A percentile compares a stretch with the other conserved stretches of the same genome.
Conservation (phyloP, 2,329 filamentous ascomycete genomes). For the Pleurostoma richardsiae region DNA sequence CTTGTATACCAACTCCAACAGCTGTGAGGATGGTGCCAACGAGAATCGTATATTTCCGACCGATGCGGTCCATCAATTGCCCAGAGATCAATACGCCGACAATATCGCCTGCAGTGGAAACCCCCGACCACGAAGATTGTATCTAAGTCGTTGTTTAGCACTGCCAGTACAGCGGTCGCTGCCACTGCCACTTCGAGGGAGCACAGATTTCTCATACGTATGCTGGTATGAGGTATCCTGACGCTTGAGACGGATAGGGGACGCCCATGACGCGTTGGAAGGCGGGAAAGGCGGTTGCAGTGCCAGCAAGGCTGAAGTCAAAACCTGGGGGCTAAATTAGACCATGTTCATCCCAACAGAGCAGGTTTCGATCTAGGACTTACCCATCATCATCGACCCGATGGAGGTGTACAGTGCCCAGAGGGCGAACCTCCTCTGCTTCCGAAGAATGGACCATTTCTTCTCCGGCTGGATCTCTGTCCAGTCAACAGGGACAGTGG, state of each 20-base stretch:
- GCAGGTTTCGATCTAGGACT: neutral
- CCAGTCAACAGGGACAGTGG: slow-evolving; percentile 1
- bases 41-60: slow-evolving; percentile 14
- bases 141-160: neutral
- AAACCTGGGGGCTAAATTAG: neutral
- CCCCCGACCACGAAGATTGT: slow-evolving; percentile 6
- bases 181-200: no score
- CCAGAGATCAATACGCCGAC: slow-evolving; percentile 6
- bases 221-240: slow-evolving; percentile 6
- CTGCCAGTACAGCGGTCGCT: no score
- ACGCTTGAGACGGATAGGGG: slow-evolving; percentile 5
- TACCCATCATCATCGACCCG: slow-evolving; percentile 10
- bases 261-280: slow-evolving; percentile 8
- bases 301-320: neutral
- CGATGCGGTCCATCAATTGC: slow-evolving; percentile 6
- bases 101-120: slow-evolving; percentile 7
- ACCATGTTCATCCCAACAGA: neutral
- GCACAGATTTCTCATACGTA: neutral
- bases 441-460: slow-evolving; percentile 7
- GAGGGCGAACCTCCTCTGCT: slow-evolving; percentile 7
- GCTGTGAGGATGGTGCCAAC: slow-evolving; percentile 17
- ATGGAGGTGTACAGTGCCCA: slow-evolving; percentile 9
- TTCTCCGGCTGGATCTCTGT: slow-evolving; percentile 4
- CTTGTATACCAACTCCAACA: slow-evolving; percentile 21
- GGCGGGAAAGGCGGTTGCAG: slow-evolving; percentile 5